Conservation (phyloP, 179 eudicot genomes). For the Beta corolliflora region DNA sequence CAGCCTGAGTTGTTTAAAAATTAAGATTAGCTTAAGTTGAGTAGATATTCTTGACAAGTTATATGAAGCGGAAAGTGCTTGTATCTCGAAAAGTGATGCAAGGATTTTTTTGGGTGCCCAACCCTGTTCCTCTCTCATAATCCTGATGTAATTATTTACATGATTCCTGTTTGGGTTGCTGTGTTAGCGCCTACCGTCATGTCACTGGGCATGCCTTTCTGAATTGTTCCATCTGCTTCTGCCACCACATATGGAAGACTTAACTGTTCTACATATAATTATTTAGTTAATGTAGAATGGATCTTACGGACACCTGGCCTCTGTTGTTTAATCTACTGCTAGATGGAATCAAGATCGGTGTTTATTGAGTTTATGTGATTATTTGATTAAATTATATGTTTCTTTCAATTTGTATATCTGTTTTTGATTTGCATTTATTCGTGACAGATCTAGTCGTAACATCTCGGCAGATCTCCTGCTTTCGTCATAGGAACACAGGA, state of each 20-base stretch:
- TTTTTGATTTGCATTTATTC: background rate
- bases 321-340: background rate
- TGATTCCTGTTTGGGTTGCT: background rate
- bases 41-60: background rate
- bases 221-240: too few species aligned
- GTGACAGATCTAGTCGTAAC: background rate
- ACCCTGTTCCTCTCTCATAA: background rate
- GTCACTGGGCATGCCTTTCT: background rate
- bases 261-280: background rate
- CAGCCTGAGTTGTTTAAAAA: background rate
- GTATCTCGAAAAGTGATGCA: background rate
- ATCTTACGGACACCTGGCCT: background rate
- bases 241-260: too few species aligned
- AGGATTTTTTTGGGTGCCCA: too few species aligned
- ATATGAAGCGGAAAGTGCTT: background rate
- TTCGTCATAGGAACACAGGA: background rate
- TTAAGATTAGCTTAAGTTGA: background rate
- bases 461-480: background rate
- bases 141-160: background rate
- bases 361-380: background rate
- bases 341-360: background rate
- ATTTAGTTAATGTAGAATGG: background rate
- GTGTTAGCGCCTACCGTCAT: background rate
- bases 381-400: background rate
- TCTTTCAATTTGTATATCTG: background rate